Conservation (phyloP, 441 rosid genomes). For the Eutrema salsugineum region DNA sequence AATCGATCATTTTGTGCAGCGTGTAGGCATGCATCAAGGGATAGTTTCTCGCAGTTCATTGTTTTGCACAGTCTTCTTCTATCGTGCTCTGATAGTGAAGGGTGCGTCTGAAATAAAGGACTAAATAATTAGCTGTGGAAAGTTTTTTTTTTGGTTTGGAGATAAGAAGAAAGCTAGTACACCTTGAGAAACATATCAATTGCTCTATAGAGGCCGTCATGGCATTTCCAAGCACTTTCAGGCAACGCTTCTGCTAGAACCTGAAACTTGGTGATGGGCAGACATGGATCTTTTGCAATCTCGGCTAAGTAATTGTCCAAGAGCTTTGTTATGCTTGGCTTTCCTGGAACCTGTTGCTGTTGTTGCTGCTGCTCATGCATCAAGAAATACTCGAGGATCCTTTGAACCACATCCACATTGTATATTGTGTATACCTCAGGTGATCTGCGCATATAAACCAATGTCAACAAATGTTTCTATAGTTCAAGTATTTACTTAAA, state of each 20-base stretch:
- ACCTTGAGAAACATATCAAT: conserved; percentile 91
- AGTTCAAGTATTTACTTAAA: neutral
- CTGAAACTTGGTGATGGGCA: conserved; percentile 69
- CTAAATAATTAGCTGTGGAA: neutral
- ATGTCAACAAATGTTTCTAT: conserved; percentile 6
- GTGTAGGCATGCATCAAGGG: conserved; percentile 82
- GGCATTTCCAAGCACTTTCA: conserved; percentile 54
- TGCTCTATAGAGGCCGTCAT: conserved; percentile 90
- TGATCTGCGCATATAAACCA: conserved; percentile 39
- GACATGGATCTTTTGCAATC: conserved; percentile 73
- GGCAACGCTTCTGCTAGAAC: conserved; percentile 77
- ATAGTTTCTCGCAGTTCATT: conserved; percentile 71
- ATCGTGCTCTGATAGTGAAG: conserved; percentile 63
- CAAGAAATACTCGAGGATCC: conserved; percentile 68
- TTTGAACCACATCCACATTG: conserved; percentile 62
- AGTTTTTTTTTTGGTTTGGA: neutral
- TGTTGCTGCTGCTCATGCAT: conserved; percentile 77
- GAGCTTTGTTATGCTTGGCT: conserved; percentile 59
- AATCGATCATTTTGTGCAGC: conserved; percentile 92
- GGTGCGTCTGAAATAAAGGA: conserved; percentile 58
- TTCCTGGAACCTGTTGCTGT: conserved; percentile 37
- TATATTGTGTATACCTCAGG: conserved; percentile 53
- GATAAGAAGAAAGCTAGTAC: neutral
- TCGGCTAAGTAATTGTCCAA: conserved; percentile 70
- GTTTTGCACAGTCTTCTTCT: conserved; percentile 67